These are phyloP conservation scores for Umbelopsis isabellina DNA, from an alignment of 192 early-diverging fungal genomes.

Conservation along the genomic window DNA sequence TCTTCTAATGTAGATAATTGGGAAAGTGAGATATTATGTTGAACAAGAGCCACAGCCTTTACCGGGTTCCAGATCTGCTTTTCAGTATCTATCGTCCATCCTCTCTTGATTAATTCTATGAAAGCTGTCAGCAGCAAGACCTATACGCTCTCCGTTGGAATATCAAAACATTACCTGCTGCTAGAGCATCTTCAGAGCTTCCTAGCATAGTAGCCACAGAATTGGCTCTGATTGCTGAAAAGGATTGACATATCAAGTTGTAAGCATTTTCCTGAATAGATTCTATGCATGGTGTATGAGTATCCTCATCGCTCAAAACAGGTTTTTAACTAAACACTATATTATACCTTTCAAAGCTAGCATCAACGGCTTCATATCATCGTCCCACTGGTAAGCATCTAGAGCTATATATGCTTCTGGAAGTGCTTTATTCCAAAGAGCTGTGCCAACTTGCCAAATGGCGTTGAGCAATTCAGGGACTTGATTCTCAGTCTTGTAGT, in stretches of 20 bases:
- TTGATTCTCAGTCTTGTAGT: not conserved
- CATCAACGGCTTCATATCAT: not conserved
- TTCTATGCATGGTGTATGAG: not conserved
- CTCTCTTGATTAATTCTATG: slow-evolving; percentile 1
- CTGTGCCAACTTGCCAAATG: slow-evolving; percentile 5
- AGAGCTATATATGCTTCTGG: not conserved
- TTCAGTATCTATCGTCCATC: not conserved
- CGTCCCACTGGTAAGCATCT: not conserved
- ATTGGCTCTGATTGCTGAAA: not conserved
- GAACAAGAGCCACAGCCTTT: not conserved
- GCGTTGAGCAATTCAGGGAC: not conserved
- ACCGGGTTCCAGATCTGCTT: not conserved
- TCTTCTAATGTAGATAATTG: slow-evolving; percentile 15
- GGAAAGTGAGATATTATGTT: not conserved
- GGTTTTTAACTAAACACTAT: not conserved
- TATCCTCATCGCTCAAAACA: not conserved
- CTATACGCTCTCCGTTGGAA: not conserved
- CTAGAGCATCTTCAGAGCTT: not conserved
- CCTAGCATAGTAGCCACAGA: slow-evolving; percentile 4
- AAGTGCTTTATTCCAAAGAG: not conserved
- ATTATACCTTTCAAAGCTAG: not conserved
- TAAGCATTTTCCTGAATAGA: not conserved
- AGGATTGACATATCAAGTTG: slow-evolving; percentile 4
- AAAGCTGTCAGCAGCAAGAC: not conserved
- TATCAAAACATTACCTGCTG: not conserved